Evolutionary conservation across 306 rosid species (phyloP).

Genomic region (Quercus engelmannii): DNA sequence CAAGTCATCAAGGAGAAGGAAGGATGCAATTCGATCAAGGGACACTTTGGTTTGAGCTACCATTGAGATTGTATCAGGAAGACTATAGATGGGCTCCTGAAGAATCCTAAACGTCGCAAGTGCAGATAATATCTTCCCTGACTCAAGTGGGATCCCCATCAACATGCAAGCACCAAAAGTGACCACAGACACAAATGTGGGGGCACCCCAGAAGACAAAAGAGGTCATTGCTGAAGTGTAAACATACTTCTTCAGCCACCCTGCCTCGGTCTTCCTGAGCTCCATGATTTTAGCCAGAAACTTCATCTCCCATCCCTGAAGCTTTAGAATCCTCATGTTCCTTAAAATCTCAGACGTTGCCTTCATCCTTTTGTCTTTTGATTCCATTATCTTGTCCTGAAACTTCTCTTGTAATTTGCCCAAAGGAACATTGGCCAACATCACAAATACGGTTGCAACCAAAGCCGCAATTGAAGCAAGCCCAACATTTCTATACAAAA

Average conservation of each 20-base stretch:
- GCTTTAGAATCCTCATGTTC: conserved; percentile 85
- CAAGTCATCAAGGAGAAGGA: conserved; percentile 69
- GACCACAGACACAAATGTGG: conserved; percentile 66
- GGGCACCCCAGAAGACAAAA: conserved; percentile 65
- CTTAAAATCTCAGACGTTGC: conserved; percentile 66
- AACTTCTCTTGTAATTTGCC: conserved; percentile 61
- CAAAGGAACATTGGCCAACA: conserved; percentile 71
- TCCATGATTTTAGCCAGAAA: conserved; percentile 61
- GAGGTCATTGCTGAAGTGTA: conserved; percentile 38
- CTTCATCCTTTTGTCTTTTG: conserved; percentile 85
- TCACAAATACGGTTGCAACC: conserved; percentile 53
- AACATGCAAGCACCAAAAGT: conserved; percentile 74
- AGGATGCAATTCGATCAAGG: conserved; percentile 67
- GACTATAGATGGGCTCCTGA: conserved; percentile 62
- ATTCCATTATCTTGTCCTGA: conserved; percentile 76
- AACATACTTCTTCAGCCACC: conserved; percentile 61
- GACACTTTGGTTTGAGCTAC: conserved; percentile 79
- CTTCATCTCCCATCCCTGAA: conserved; percentile 94
- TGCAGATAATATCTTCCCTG: conserved; percentile 87
- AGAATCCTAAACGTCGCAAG: conserved; percentile 84
- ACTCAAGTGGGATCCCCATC: conserved; percentile 76
- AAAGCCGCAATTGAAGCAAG: conserved; percentile 69
- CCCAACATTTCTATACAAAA: conserved; percentile 72
- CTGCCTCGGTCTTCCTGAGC: conserved; percentile 53
- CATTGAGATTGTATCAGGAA: conserved; percentile 74